Conservation (phyloP, 352 stramenopile species). For the Globisporangium carolinianum region DNA sequence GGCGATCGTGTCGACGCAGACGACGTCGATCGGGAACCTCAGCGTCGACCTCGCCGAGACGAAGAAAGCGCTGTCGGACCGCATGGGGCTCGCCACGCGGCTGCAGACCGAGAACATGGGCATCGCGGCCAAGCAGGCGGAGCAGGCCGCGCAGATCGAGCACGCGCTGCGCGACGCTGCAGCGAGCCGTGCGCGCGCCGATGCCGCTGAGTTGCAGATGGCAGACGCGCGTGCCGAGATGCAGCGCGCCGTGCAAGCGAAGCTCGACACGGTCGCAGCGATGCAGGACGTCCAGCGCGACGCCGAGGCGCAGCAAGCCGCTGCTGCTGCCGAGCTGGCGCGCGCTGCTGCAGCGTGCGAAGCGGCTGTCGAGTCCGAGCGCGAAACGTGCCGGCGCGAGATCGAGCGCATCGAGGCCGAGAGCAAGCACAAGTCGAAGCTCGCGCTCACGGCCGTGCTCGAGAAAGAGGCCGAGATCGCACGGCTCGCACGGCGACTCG, state of each 20-base stretch:
- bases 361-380: constrained; percentile 26
- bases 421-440: constrained; percentile 81
- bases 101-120: constrained; percentile 84
- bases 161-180: constrained; percentile 51
- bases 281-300: constrained; percentile 47
- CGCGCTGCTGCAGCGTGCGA: constrained; percentile 13
- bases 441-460: constrained; percentile 70
- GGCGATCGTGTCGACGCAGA: constrained; percentile 39
- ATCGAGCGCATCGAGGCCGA: constrained; percentile 65
- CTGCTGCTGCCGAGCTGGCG: constrained; percentile 8
- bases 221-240: constrained; percentile 46
- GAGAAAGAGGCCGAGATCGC: constrained; percentile 78
- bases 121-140: constrained; percentile 70
- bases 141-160: constrained; percentile 73
- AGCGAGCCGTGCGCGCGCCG: constrained; percentile 29
- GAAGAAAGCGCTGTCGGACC: constrained; percentile 80
- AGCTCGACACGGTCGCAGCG: constrained; percentile 37
- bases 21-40: constrained; percentile 51
- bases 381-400: constrained; percentile 41
- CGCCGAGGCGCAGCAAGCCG: constrained; percentile 18
- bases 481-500: constrained; percentile 39
- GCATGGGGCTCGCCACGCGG: constrained; percentile 70
- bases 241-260: constrained; percentile 31
- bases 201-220: constrained; percentile 51
- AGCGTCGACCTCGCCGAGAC: constrained; percentile 70